Percentiles rank a stretch among this genome's conserved stretches.
Conservation (phyloP, 116 monocot genomes). For the Iris pallida region DNA sequence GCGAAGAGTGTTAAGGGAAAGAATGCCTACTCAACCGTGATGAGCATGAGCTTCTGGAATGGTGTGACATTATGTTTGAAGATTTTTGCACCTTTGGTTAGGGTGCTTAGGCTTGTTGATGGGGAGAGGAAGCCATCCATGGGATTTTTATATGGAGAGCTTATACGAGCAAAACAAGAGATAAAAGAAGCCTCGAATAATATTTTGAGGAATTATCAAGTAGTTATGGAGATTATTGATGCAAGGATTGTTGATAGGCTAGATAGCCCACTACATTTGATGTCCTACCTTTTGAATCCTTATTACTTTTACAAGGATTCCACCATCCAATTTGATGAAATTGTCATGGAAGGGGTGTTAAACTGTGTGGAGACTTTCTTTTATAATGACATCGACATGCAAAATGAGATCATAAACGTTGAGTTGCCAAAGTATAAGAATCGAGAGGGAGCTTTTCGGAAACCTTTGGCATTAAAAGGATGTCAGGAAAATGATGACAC, state of each 20-base stretch:
- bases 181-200: neutral
- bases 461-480: too few species aligned
- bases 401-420: too few species aligned
- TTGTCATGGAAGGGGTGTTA: too few species aligned
- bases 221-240: neutral
- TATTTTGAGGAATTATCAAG: neutral
- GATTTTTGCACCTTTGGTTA: neutral
- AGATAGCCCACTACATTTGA: conserved; percentile 2
- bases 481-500: too few species aligned
- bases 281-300: neutral
- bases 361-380: too few species aligned
- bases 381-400: too few species aligned
- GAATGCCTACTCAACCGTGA: too few species aligned
- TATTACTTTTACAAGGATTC: conserved; percentile 1
- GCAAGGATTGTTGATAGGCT: neutral
- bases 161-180: neutral
- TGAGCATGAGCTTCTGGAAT: too few species aligned
- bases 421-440: too few species aligned
- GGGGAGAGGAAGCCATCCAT: conserved; percentile 11
- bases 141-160: conserved; percentile 8
- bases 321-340: too few species aligned
- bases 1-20: too few species aligned
- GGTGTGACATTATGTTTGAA: neutral
- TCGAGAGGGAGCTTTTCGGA: too few species aligned
- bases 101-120: neutral